Evolutionary conservation across 2,329 filamentous ascomycete genomes (phyloP), one percentile per base, ranked within the genome.

Genomic region (Septoria petroselini): DNA sequence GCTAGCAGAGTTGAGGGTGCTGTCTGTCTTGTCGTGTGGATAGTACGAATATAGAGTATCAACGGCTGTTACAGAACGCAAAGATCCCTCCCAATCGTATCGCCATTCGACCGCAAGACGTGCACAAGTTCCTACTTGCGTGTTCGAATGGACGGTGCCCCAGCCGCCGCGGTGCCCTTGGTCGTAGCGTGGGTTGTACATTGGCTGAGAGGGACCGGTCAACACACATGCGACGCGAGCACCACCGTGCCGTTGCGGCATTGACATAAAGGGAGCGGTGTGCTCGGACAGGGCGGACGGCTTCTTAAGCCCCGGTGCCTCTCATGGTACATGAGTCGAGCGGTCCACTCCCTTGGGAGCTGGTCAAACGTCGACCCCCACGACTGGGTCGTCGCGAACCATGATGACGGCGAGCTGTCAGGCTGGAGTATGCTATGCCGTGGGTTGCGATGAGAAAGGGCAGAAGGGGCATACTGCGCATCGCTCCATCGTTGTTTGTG

Each of bases 31-130:
- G 44, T n/a, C n/a, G n/a, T 42, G 48, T 41, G 39, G 37, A 29
- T 34, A 35, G 31, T 33, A 34, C 27, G 21, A 42, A 49, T 43
- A 55, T 52, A 52, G 49, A 43, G 27, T 29, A 40, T 30, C 31
- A 44, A 43, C 31, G 27, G 39, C 30, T 34, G 27, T 46, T 19
- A 14, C 27, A 48, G 45, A 34, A 40, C 27, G 29, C 30, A 27
- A 45, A 21, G 42, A 21, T 31, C 15, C 17, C 31, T 38, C 23
- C 7, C 4, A 21, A 19, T 18, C 21, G 7, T 7, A 38, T 38
- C 19, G 11, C 23, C 5, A 9, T 5, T 33, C 30, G 30, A 33
- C n/a, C 30, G 6, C 6, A 27, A 27, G 5, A 9, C 23, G 5
- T 27, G 23, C 23, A 27, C 5, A 27, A 9, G 23, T 9, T 27